Evolutionary conservation across 1,139 yeast genomes (phyloP).

Genomic region (Candida albicans): DNA sequence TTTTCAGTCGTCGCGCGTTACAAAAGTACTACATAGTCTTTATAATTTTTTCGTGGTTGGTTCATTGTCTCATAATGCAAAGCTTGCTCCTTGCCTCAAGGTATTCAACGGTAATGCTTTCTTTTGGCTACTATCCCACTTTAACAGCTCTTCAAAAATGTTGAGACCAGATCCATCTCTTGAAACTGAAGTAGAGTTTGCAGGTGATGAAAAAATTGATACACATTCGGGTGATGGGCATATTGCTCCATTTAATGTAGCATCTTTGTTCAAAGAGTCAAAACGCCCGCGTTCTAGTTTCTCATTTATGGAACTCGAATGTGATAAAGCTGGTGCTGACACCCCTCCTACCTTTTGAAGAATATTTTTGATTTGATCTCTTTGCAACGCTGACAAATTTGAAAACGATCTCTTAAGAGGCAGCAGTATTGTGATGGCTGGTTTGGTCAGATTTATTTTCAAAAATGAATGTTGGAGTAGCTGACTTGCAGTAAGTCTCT

Average conservation of each 20-base stretch:
- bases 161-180: conserved; percentile 4
- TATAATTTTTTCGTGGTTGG: background rate
- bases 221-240: conserved; percentile 33
- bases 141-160: conserved; percentile 2
- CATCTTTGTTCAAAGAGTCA: conserved; percentile 14
- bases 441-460: background rate
- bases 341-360: background rate
- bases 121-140: background rate
- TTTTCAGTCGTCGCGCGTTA: background rate
- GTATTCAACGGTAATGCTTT: conserved; percentile 1
- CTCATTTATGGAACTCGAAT: conserved; percentile 1
- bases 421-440: background rate
- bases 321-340: background rate
- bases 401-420: background rate
- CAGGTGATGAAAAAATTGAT: conserved; percentile 30
- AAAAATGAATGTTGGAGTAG: conserved; percentile 52
- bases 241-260: conserved; percentile 28
- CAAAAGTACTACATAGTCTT: background rate
- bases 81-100: background rate
- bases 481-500: conserved; percentile 49
- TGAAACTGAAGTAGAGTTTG: conserved; percentile 10
- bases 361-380: conserved; percentile 7
- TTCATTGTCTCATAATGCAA: conserved; percentile 1
- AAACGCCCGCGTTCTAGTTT: conserved; percentile 7
- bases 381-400: conserved; percentile 7